Evolutionary conservation across 2,329 filamentous ascomycete genomes (phyloP).

Genomic region (Aspergillus ruber): DNA sequence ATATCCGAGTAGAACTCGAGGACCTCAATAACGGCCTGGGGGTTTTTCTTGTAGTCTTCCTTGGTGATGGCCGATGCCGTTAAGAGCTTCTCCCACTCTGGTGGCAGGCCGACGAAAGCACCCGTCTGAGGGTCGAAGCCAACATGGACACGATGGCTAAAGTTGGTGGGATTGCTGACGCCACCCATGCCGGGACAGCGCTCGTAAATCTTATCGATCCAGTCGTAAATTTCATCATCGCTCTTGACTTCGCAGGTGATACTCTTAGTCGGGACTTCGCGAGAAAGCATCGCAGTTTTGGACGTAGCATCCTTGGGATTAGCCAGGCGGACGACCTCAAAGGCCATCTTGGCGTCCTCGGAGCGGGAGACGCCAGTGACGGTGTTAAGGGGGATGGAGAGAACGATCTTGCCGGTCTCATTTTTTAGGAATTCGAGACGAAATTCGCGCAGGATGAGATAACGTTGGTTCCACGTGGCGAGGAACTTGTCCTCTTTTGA

Average conservation of each 20-base stretch:
- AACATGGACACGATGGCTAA: slow-evolving; percentile 93
- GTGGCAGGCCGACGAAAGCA: slow-evolving; percentile 86
- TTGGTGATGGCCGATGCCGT: slow-evolving; percentile 97
- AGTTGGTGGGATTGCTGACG: slow-evolving; percentile 97
- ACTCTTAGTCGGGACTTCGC: slow-evolving; percentile 73
- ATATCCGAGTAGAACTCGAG: slow-evolving; percentile 65
- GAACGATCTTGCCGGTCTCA: slow-evolving; percentile 79
- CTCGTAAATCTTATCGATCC: slow-evolving; percentile 97
- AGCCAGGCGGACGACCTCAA: slow-evolving; percentile 76
- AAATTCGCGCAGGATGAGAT: slow-evolving; percentile 84
- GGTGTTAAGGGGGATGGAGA: slow-evolving; percentile 77
- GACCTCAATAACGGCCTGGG: slow-evolving; percentile 66
- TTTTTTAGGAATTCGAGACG: slow-evolving; percentile 92
- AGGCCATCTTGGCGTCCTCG: slow-evolving; percentile 83
- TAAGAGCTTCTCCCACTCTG: slow-evolving; percentile 94
- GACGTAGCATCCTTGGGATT: slow-evolving; percentile 54
- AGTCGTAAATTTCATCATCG: slow-evolving; percentile 95
- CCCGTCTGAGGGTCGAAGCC: slow-evolving; percentile 94
- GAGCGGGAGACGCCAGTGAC: slow-evolving; percentile 86
- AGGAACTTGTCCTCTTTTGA: slow-evolving; percentile 73
- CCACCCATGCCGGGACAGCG: slow-evolving; percentile 96
- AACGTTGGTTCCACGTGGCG: slow-evolving; percentile 88
- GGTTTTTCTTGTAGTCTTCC: slow-evolving; percentile 97
- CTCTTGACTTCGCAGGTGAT: slow-evolving; percentile 90
- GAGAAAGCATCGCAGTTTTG: slow-evolving; percentile 66